Base-by-base conservation (phyloP, 495 filamentous ascomycete genomes). In the Penicillium roqueforti region DNA sequence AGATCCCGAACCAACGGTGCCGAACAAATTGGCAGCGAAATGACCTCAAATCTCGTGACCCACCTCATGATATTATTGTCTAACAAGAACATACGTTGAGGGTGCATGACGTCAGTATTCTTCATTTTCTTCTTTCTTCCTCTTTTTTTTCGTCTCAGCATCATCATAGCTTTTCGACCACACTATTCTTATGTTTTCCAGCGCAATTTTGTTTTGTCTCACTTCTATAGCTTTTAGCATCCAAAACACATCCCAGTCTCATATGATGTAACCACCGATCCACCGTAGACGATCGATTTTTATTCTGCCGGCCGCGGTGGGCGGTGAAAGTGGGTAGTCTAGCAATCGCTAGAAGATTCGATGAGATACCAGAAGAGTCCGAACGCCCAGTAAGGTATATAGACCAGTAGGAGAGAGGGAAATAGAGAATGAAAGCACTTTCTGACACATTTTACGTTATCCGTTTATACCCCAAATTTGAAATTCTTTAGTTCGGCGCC, bases 341-440 rank as follows among this genome's bases (percentile, higher is more conserved):
- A 70, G 68, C 44, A 73, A 45, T 51, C 67, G 57, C 72, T 59
- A 69, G 71, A 74, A 74, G 63, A 55, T 73, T 75, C 72, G 67
- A 75, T 60, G 62, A 56, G 47, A 38, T 41, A 32, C 34, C 52
- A 32, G 32, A 53, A 61, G 40, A 58, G 41, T 40, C 38, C 26
- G 22, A n/a, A 56, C 60, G 39, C 38, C 28, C 45, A 54, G 47
- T 19, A 40, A 36, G 31, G 29, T 66, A 66, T 66, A 58, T 63
- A 63, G 63, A 26, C 14, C 11, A 42, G 28, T 7, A 14, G 6
- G 18, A 32, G 13, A 25, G n/a, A 6, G n/a, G 10, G 14, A 16
- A 20, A 43, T 5, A 4, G 2, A 16, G 23, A 50, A 20, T 22
- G 42, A 47, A 42, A 19, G 14, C 32, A 36, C 32, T 26, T 20